Conservation (phyloP, 2,329 filamentous ascomycete genomes). For the Macroventuria anomochaeta region DNA sequence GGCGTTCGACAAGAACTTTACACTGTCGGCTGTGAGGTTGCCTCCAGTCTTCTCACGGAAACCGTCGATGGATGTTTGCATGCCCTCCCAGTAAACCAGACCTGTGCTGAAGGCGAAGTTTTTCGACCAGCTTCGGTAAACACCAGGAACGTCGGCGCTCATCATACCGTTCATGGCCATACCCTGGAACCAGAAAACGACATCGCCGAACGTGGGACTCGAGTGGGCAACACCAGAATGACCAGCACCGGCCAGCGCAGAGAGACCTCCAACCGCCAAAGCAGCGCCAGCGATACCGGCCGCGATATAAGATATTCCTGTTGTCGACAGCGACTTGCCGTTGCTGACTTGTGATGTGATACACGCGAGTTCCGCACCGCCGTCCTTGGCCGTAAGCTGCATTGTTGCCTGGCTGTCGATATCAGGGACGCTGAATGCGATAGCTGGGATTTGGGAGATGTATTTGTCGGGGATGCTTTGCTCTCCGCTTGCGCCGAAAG, state of each 20-base stretch:
- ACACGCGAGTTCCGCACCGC: constrained; percentile 74
- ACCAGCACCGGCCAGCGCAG: constrained; percentile 67
- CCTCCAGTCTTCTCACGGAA: constrained; percentile 84
- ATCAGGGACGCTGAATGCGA: constrained; percentile 90
- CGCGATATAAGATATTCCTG: constrained; percentile 82
- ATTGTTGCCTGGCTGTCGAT: constrained; percentile 85
- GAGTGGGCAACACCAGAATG: constrained; percentile 63
- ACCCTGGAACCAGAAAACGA: constrained; percentile 88
- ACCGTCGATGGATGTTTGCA: constrained; percentile 82
- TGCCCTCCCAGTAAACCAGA: constrained; percentile 78
- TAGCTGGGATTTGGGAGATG: constrained; percentile 77
- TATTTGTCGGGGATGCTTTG: constrained; percentile 75
- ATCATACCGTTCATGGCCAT: constrained; percentile 97
- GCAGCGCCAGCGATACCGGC: constrained; percentile 87
- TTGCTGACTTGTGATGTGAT: constrained; percentile 83
- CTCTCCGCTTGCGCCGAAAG: constrained; percentile 74
- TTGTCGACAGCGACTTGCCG: constrained; percentile 78
- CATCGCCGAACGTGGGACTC: constrained; percentile 84
- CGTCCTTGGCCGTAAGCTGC: constrained; percentile 69
- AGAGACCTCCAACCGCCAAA: constrained; percentile 73
- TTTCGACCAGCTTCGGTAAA: constrained; percentile 88
- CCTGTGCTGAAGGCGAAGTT: constrained; percentile 95
- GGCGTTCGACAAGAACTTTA: constrained; percentile 74
- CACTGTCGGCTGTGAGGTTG: constrained; percentile 81
- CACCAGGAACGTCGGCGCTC: constrained; percentile 82